Evolutionary conservation across 2,329 filamentous ascomycete species (phyloP).

Genomic region (Botrytis fabae): DNA sequence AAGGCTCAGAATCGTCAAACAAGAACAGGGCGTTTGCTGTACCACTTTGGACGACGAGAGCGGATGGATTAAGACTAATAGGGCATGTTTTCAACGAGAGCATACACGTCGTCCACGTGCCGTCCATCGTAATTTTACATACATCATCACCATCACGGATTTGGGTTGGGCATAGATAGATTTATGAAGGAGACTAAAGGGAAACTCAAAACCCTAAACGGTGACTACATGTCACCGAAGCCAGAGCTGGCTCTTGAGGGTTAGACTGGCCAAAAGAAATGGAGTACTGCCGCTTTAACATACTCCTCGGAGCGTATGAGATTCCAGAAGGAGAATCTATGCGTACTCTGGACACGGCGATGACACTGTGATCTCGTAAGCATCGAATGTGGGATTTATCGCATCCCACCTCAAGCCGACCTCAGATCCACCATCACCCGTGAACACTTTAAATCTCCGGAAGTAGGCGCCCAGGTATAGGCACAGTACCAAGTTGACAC

Average conservation of each 20-base stretch:
- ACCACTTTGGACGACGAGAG: background rate
- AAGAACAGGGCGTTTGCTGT: background rate
- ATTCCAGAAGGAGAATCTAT: background rate
- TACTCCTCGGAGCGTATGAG: background rate
- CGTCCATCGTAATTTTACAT: background rate
- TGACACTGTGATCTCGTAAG: background rate
- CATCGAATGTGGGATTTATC: background rate
- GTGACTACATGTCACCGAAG: background rate
- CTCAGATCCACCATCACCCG: background rate
- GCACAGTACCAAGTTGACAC: background rate
- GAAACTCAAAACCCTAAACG: background rate
- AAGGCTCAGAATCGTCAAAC: background rate
- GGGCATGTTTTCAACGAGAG: background rate
- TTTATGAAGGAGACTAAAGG: background rate
- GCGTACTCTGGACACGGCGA: background rate
- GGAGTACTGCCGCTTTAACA: background rate
- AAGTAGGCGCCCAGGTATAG: background rate
- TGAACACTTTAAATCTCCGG: background rate
- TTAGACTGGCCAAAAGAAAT: background rate
- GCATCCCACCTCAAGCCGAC: background rate
- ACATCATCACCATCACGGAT: background rate
- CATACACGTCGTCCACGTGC: background rate
- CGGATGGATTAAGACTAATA: background rate
- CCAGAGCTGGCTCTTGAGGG: background rate
- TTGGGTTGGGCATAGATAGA: background rate